These are phyloP conservation scores for Ammopiptanthus mongolicus DNA, from an alignment of 306 rosid genomes.

Conservation along the genomic window DNA sequence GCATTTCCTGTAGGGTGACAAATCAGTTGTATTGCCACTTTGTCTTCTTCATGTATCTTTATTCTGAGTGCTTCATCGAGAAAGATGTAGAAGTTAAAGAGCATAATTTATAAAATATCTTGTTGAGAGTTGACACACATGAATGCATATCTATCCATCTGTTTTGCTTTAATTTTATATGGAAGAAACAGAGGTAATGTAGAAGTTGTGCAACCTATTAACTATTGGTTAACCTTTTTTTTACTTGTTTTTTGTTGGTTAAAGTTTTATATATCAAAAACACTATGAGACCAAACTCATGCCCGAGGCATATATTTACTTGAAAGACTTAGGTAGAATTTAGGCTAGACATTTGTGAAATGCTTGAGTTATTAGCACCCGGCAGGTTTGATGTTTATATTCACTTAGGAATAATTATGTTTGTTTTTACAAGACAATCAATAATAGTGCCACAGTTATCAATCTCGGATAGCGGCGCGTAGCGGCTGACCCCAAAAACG, in stretches of 20 bases:
- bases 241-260: background rate
- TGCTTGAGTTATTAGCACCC: too few species aligned
- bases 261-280: background rate
- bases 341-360: too few species aligned
- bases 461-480: too few species aligned
- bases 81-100: background rate
- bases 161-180: conserved; percentile 6
- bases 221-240: background rate
- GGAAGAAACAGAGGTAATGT: background rate
- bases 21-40: background rate
- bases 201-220: background rate
- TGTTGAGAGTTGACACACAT: conserved; percentile 2
- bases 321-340: too few species aligned
- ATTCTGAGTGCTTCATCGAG: background rate
- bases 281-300: background rate
- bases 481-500: too few species aligned
- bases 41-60: background rate
- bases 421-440: too few species aligned
- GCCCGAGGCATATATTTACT: background rate
- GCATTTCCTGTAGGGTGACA: background rate
- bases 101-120: background rate
- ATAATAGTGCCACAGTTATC: too few species aligned
- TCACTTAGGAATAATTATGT: too few species aligned
- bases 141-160: background rate
- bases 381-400: too few species aligned